Conservation (phyloP, 2,329 filamentous ascomycete species). For the Pseudogymnoascus verrucosus region DNA sequence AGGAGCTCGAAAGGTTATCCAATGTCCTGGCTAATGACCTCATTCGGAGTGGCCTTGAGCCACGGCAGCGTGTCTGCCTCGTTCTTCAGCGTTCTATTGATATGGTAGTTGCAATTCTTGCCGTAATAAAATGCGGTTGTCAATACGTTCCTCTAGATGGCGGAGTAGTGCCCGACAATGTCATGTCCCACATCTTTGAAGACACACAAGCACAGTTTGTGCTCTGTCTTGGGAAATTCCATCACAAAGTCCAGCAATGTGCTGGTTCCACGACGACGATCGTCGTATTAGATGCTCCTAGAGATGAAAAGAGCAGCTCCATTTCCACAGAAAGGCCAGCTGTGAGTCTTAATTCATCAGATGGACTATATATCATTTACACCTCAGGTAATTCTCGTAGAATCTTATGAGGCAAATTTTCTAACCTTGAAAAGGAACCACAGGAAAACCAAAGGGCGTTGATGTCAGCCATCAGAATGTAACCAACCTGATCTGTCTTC, state of each 20-base stretch:
- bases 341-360: slow-evolving; percentile 11
- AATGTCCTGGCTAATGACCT: slow-evolving; percentile 37
- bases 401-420: slow-evolving; percentile 28
- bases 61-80: slow-evolving; percentile 43
- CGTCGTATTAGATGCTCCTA: slow-evolving; percentile 13
- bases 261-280: slow-evolving; percentile 11
- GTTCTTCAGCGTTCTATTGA: slow-evolving; percentile 47
- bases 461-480: slow-evolving; percentile 49
- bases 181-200: slow-evolving; percentile 41
- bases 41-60: slow-evolving; percentile 31
- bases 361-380: slow-evolving; percentile 21
- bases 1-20: slow-evolving; percentile 34
- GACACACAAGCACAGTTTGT: slow-evolving; percentile 38
- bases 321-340: slow-evolving; percentile 9
- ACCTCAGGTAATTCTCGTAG: slow-evolving; percentile 34
- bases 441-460: slow-evolving; percentile 50
- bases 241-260: slow-evolving; percentile 22
- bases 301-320: background rate
- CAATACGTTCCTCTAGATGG: slow-evolving; percentile 55
- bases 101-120: slow-evolving; percentile 50
- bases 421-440: slow-evolving; percentile 34
- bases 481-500: slow-evolving; percentile 43
- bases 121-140: slow-evolving; percentile 47
- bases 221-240: slow-evolving; percentile 37
- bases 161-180: slow-evolving; percentile 40